Evolutionary conservation across 306 rosid species (phyloP).

Genomic region (Citrullus amarus): DNA sequence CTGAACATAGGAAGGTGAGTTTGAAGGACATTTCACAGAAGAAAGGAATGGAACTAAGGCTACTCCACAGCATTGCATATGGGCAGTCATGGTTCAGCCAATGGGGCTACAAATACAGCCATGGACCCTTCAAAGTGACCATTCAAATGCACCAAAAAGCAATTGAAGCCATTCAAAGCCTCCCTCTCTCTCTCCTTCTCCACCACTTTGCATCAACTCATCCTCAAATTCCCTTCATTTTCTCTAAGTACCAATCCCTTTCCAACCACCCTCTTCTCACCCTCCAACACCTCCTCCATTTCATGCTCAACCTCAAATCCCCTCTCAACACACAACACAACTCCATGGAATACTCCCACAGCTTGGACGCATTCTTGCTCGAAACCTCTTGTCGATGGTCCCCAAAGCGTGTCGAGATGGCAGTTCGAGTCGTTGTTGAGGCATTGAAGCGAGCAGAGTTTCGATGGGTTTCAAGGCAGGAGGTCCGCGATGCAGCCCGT

Average conservation of each 20-base stretch:
- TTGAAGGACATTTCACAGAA: conserved; percentile 48
- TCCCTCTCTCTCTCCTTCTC: conserved; percentile 15
- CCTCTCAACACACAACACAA: conserved; percentile 35
- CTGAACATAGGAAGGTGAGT: conserved; percentile 50
- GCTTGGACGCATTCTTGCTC: conserved; percentile 12
- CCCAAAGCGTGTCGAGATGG: conserved; percentile 5
- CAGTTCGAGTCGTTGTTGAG: not conserved
- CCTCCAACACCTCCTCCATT: conserved; percentile 51
- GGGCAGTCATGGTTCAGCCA: conserved; percentile 66
- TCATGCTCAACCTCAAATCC: conserved; percentile 66
- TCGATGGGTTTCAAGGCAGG: conserved; percentile 78
- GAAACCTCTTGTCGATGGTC: conserved; percentile 77
- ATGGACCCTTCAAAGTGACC: conserved; percentile 30
- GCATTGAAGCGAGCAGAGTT: not conserved
- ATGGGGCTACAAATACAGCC: conserved; percentile 72
- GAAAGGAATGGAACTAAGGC: conserved; percentile 65
- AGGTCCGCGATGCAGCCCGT: conserved; percentile 75
- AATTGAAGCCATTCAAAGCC: not conserved
- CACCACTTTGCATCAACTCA: conserved; percentile 29
- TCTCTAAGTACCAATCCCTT: conserved; percentile 59
- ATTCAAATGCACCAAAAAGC: not conserved
- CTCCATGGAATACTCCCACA: conserved; percentile 14
- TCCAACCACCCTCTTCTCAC: conserved; percentile 60
- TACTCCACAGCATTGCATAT: conserved; percentile 55
- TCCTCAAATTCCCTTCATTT: conserved; percentile 40